phyloP scores from a whole-genome alignment of 106 monocot genomes.

The Apostasia shenzhenica region DNA sequence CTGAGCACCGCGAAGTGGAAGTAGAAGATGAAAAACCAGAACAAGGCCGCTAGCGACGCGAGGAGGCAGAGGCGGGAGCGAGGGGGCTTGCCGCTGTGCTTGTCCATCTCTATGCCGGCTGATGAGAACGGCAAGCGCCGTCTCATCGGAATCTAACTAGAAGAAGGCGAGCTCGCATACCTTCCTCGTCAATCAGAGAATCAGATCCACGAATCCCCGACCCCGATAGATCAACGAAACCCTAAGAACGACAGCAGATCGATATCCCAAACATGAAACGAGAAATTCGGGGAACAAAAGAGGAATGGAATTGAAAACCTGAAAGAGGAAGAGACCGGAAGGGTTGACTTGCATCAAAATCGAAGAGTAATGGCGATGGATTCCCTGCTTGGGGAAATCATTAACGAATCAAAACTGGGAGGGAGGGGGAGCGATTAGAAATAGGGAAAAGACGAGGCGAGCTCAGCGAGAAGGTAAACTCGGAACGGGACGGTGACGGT shows the following conservation, averaged over 20 bases:
- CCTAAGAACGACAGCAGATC: background rate
- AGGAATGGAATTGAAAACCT: background rate
- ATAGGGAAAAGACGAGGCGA: background rate
- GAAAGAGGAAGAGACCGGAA: background rate
- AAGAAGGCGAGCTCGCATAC: background rate
- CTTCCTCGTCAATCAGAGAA: slow-evolving; percentile 2
- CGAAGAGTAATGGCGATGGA: background rate
- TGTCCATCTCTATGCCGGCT: slow-evolving; percentile 61
- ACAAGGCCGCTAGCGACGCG: slow-evolving; percentile 43
- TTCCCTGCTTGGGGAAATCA: background rate
- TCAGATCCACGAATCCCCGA: background rate
- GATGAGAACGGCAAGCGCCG: slow-evolving; percentile 30
- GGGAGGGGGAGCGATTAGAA: background rate
- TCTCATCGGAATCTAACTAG: slow-evolving; percentile 38
- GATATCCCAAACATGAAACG: too few relatives aligned
- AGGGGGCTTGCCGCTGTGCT: slow-evolving; percentile 40
- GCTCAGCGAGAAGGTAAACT: background rate
- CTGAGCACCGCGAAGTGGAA: slow-evolving; percentile 61
- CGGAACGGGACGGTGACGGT: background rate
- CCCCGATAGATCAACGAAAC: background rate
- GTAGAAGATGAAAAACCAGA: slow-evolving; percentile 81
- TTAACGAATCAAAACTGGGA: background rate
- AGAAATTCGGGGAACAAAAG: background rate
- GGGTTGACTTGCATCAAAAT: background rate
- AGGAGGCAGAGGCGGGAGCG: slow-evolving; percentile 59